Evolutionary conservation across 2,329 filamentous ascomycete species (phyloP), one percentile per base, ranked within the genome.

Genomic region (Geosmithia flava): DNA sequence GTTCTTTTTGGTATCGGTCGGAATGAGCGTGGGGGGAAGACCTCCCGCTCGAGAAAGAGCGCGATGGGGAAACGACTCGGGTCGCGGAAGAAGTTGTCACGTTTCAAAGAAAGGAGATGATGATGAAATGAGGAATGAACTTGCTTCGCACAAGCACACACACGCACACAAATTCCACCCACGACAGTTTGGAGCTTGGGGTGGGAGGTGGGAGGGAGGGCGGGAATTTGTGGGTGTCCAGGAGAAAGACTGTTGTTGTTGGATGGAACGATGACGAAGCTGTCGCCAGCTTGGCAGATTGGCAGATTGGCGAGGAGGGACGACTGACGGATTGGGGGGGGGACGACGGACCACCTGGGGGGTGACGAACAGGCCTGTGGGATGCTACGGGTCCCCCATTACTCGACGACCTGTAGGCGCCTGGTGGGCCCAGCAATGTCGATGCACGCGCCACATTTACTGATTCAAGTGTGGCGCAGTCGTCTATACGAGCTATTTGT

Each of bases 11-110:
- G 46, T 8, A n/a, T n/a, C 27, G 47, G 46, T 50, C 46, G 49
- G 51, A 11, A 52, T 55, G 55, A 58, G 55, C 56, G 51, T 50
- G 52, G 50, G 51, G n/a, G n/a, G n/a, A n/a, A 54, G 55, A 37
- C 6, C 56, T 55, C 56, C 54, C 53, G 54, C 52, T 47, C 46
- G 42, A 23, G 20, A 20, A 20, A 44, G 20, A 20, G 10, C 42
- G 20, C 42, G 33, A 11, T 11, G 33, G 33, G 11, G n/a, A n/a
- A 27, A 27, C 23, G 23, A 27, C 23, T 27, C 23, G 23, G 23
- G 23, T 27, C 23, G 23, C 23, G 23, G 4, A 27, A 27, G 23
- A n/a, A n/a, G n/a, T n/a, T n/a, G 23, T 27, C 23, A 27, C 23
- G 23, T 27, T 27, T 27, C 23, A 37, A 16, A 37, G 5, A 7